phyloP scores from a whole-genome alignment of 164 flowering plant species.

The Paratinospora sagittata region DNA sequence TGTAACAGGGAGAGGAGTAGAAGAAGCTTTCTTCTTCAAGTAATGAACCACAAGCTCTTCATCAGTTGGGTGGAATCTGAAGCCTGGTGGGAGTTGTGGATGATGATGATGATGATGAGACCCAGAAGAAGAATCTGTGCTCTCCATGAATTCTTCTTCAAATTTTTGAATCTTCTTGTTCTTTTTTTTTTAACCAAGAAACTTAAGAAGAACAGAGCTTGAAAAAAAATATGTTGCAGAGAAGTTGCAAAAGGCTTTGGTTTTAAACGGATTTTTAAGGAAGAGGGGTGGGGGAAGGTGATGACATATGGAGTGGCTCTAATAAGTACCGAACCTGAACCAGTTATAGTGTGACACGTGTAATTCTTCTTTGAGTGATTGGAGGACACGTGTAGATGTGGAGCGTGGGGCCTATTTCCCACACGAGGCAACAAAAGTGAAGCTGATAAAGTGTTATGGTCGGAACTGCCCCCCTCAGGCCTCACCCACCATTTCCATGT shows the following conservation, averaged over 20 bases:
- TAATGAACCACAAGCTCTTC: slow-evolving; percentile 84
- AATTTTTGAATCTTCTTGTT: background rate
- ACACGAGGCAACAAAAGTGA: slow-evolving; percentile 25
- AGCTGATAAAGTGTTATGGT: slow-evolving; percentile 22
- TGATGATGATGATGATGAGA: slow-evolving; percentile 46
- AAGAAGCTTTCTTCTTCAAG: slow-evolving; percentile 55
- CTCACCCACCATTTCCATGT: slow-evolving; percentile 29
- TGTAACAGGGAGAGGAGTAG: slow-evolving; percentile 63
- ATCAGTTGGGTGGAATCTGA: slow-evolving; percentile 80
- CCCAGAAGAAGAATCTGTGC: slow-evolving; percentile 50
- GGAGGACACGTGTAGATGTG: slow-evolving; percentile 27
- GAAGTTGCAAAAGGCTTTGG: slow-evolving; percentile 3
- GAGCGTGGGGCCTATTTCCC: slow-evolving; percentile 15
- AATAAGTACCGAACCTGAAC: slow-evolving; percentile 12
- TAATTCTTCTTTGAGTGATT: background rate
- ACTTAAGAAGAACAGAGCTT: background rate
- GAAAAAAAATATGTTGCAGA: slow-evolving; percentile 5
- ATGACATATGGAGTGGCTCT: slow-evolving; percentile 16
- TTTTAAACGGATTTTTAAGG: slow-evolving; percentile 12
- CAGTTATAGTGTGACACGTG: slow-evolving; percentile 29
- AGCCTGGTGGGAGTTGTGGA: slow-evolving; percentile 82
- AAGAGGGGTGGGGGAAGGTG: background rate
- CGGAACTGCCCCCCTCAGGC: slow-evolving; percentile 11
- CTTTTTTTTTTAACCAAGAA: background rate
- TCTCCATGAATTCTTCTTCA: slow-evolving; percentile 28